A percentile compares a stretch with the other conserved stretches of the same genome.
Conservation (phyloP, 371 early-diverging fungal species). For the Phascolomyces articulosus region DNA sequence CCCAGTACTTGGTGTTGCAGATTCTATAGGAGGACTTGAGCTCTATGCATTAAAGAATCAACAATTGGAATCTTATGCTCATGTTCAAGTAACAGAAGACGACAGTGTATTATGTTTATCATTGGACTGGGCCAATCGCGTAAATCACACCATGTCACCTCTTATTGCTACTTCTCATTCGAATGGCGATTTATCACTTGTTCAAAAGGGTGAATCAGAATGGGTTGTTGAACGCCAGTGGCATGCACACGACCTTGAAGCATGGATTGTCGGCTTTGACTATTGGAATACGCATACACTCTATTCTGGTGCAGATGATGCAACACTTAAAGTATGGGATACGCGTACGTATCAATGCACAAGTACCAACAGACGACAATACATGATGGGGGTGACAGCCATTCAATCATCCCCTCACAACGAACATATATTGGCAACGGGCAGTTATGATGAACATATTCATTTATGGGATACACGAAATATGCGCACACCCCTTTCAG, state of each 20-base stretch:
- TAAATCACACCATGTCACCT: conserved; percentile 18
- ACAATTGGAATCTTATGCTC: conserved; percentile 34
- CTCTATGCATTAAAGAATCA: conserved; percentile 48
- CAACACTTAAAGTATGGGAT: conserved; percentile 87
- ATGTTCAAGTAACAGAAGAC: conserved; percentile 43
- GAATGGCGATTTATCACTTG: conserved; percentile 63
- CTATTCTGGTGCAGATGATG: conserved; percentile 84
- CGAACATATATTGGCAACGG: conserved; percentile 79
- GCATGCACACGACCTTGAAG: conserved; percentile 89
- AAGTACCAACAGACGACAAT: conserved; percentile 50
- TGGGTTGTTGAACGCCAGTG: conserved; percentile 51
- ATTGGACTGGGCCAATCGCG: conserved; percentile 88
- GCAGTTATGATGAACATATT: conserved; percentile 88
- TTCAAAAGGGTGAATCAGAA: conserved; percentile 40
- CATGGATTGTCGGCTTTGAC: conserved; percentile 91
- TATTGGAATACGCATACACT: conserved; percentile 70
- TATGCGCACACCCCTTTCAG: conserved; percentile 74
- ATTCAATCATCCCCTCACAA: conserved; percentile 81
- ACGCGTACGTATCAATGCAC: conserved; percentile 48
- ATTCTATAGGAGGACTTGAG: conserved; percentile 63
- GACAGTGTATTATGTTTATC: conserved; percentile 76
- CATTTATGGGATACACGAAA: conserved; percentile 88
- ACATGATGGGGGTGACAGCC: conserved; percentile 81
- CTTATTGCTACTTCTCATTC: conserved; percentile 68
- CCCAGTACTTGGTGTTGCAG: conserved; percentile 60